Base-by-base conservation (phyloP, 164 flowering plant species). In the Annona cherimola region DNA sequence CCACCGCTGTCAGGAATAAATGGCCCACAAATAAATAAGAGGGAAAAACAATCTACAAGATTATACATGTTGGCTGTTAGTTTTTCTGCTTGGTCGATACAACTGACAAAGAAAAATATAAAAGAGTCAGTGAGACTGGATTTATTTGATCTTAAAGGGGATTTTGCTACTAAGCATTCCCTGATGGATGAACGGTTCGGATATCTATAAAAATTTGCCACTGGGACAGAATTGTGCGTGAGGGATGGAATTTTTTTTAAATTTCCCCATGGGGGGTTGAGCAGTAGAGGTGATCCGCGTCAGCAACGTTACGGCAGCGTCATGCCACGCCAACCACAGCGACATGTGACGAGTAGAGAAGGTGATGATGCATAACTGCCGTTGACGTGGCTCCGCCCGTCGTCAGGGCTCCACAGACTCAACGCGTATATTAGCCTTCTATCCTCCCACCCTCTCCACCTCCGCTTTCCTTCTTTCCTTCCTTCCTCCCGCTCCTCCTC, bases 321-420 rank as follows among this genome's bases (percentile, higher is more conserved):
- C n/a, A 44, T 5, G 18, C 3, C 20, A 66, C 35, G 14, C 3
- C 69, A 66, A 43, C 69, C 69, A 66, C 69, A 66, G 54, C 69
- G 9, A 14, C 41, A 11, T 19, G 55, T 66, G 69, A 66, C 69
- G 69, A 50, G 54, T 40, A 66, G 20, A 5, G 45, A 40, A 2
- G 67, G 18, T 64, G 64, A 7, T 64, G 45, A 64, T 42, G 67
- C 67, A 45, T 40, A 64, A 64, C 43, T 64, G 69, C 69, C 69
- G 69, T 66, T 66, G 69, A 66, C 69, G 70, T 45, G 72, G 42
- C 61, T 42, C 39, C 42, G 16, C 5, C 9, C 12, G 44, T 40
- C 63, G 42, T n/a, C 40, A 45, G 57, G 43, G 71, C 44, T 7
- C 14, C 63, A 41, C 4, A 50, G n/a, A n/a, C n/a, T n/a, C n/a